Conservation (phyloP, 768 basidiomycete genomes). For the Leccinum sublutescens region DNA sequence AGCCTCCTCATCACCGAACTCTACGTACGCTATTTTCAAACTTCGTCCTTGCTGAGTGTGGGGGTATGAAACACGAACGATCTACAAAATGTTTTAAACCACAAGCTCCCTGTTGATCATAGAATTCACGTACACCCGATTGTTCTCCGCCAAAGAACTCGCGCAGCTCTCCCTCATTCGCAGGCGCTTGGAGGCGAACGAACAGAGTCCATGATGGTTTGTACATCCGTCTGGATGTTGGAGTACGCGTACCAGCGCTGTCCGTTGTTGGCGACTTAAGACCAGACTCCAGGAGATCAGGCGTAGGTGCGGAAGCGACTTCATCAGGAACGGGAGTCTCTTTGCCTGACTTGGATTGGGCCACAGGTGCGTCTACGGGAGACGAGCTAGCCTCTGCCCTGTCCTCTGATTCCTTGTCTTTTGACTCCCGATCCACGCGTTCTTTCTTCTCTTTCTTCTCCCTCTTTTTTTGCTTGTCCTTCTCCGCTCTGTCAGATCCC, state of each 20-base stretch:
- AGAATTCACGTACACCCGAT: conserved; percentile 52
- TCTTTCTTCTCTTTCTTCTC: conserved; percentile 64
- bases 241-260: conserved; percentile 66
- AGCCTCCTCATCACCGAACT: conserved; percentile 84
- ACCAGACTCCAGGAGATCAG: conserved; percentile 32
- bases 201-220: conserved; percentile 86
- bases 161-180: conserved; percentile 62
- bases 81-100: conserved; percentile 38
- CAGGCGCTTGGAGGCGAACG: conserved; percentile 58
- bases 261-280: conserved; percentile 59
- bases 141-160: conserved; percentile 77
- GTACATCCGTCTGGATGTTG: conserved; percentile 58
- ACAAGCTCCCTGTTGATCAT: background rate
- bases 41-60: conserved; percentile 45
- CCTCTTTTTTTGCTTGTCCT: conserved; percentile 57
- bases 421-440: conserved; percentile 42
- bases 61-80: conserved; percentile 67
- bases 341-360: conserved; percentile 38
- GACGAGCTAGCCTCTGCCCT: conserved; percentile 30
- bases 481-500: conserved; percentile 50
- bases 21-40: conserved; percentile 74
- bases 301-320: conserved; percentile 20
- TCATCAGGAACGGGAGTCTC: conserved; percentile 36
- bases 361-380: conserved; percentile 20
- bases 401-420: conserved; percentile 38